Percentiles rank a stretch among this genome's conserved stretches.
Evolutionary conservation across 2,329 filamentous ascomycete species (phyloP).

Genomic region (Paramyrothecium sp.): DNA sequence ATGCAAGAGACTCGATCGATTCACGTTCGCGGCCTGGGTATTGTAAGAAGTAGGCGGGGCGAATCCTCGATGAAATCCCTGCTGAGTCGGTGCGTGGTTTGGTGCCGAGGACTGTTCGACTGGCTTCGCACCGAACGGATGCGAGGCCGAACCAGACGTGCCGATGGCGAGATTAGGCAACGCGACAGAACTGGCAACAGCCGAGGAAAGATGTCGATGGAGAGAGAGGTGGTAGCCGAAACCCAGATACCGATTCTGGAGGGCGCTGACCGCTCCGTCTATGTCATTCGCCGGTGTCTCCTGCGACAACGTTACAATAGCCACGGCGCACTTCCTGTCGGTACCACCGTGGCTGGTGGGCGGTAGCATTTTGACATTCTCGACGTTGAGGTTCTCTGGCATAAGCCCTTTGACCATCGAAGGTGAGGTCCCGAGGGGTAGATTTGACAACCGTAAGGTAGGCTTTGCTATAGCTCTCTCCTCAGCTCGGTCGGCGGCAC

Average conservation of each 20-base stretch:
- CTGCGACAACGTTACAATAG: constrained; percentile 77
- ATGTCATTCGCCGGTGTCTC: constrained; percentile 83
- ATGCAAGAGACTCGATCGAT: constrained; percentile 52
- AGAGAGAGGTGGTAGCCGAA: constrained; percentile 80
- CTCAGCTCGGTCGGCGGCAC: constrained; percentile 42
- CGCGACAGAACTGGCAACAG: constrained; percentile 48
- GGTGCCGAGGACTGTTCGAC: constrained; percentile 42
- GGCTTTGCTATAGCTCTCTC: constrained; percentile 62
- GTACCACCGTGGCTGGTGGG: constrained; percentile 46
- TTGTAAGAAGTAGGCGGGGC: constrained; percentile 74
- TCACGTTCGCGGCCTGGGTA: constrained; percentile 37
- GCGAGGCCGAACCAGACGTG: constrained; percentile 45
- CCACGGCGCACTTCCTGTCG: constrained; percentile 71
- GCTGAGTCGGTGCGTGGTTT: constrained; percentile 37
- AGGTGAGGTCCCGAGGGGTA: constrained; percentile 60
- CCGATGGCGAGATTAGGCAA: constrained; percentile 29
- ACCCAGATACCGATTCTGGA: constrained; percentile 84
- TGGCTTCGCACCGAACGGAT: constrained; percentile 77
- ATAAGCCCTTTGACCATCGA: constrained; percentile 60
- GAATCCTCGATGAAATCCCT: constrained; percentile 58
- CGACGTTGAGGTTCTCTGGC: constrained; percentile 60
- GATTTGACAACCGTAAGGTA: constrained; percentile 58
- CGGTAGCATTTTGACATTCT: constrained; percentile 70
- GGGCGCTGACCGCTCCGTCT: constrained; percentile 70
- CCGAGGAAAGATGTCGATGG: constrained; percentile 80